Base-by-base conservation (phyloP, 352 stramenopile genomes). In the Aphanomyces cochlioides region DNA sequence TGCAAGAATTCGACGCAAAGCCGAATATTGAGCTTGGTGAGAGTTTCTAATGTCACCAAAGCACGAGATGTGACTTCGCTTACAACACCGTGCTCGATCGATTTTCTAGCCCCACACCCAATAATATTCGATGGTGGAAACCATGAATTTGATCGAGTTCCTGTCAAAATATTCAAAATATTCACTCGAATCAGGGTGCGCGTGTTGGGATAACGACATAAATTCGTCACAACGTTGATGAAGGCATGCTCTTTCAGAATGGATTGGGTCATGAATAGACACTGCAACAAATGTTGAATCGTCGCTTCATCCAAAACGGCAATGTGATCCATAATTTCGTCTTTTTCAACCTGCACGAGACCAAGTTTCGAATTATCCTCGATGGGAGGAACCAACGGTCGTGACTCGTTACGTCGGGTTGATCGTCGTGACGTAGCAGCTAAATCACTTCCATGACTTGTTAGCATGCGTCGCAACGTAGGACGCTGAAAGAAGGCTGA, bases 11-110 rank as follows among this genome's bases (percentile, higher is more conserved):
- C 37, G 3, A 59, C 48, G 12, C 81, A 73, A 13, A 98, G 77
- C 69, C 92, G 85, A 2, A 87, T 80, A 34, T 96, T 98, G 66
- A 96, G 88, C 79, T 98, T 98, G 19, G 83, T 90, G 13, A 99
- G 73, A 10, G 85, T 87, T 4, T 88, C 79, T 47, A 98, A 77
- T 8, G 95, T 85, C 56, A 89, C 77, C 17, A 98, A 77, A 47
- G 97, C 92, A 21, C 95, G 84, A 34, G 88, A 91, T 19, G 96
- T 78, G 8, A 98, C 90, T 69, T 98, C 88, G 15, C 80, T 79
- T 57, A 93, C 92, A 39, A 90, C 69, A n/a, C 47, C 54, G 56
- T 34, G 41, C 78, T 78, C 59, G 78, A 60, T 75, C 74, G 17
- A 41, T 36, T 69, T 19, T 19, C 74, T 77, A n/a, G 70, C 70